Conservation (phyloP, 345 rosid genomes). For the Bruguiera parviflora region DNA sequence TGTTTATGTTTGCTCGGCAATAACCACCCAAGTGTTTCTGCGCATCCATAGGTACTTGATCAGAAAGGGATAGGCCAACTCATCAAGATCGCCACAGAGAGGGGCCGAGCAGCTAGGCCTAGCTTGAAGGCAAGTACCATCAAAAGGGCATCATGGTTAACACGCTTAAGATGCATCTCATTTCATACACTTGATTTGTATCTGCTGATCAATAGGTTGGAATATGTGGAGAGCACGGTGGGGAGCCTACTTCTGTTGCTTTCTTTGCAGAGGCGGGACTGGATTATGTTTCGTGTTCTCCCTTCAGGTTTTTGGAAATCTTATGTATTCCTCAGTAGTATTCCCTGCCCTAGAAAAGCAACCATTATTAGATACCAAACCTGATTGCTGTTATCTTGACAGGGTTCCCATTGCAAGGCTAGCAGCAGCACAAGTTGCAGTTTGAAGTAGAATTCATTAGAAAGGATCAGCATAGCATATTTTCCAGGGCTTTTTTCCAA, state of each 20-base stretch:
- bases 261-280: constrained; percentile 86
- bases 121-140: constrained; percentile 56
- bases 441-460: constrained; percentile 19
- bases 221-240: constrained; percentile 95
- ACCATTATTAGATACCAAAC: not conserved
- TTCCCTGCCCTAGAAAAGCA: not conserved
- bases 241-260: constrained; percentile 90
- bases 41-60: constrained; percentile 69
- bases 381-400: constrained; percentile 10
- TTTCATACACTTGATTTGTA: not conserved
- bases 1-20: not conserved
- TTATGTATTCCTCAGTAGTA: not conserved
- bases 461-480: constrained; percentile 2
- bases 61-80: constrained; percentile 87
- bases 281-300: constrained; percentile 95
- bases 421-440: constrained; percentile 86
- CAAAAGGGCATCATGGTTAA: too few relatives aligned
- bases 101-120: constrained; percentile 79
- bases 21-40: not conserved
- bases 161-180: too few relatives aligned
- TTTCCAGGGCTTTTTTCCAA: not conserved
- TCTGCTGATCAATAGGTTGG: constrained; percentile 54
- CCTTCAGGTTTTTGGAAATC: constrained; percentile 60
- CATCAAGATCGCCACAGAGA: constrained; percentile 76
- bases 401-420: constrained; percentile 96